A percentile compares a stretch with the other conserved stretches of the same genome.
Evolutionary conservation across 2,329 filamentous ascomycete species (phyloP).

Genomic region (Cyanodermella asteris): DNA sequence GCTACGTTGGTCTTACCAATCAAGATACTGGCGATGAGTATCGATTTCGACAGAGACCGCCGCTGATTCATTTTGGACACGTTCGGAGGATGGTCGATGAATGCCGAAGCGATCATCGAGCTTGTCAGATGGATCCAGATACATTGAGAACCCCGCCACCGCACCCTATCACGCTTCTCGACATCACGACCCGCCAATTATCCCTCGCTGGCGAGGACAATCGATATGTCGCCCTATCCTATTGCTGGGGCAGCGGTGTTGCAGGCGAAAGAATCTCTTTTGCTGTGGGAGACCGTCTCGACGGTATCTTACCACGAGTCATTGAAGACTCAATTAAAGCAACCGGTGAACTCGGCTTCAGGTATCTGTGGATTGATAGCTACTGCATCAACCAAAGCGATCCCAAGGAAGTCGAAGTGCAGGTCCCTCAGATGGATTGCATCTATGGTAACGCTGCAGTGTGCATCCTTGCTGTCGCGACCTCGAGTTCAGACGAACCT

Average conservation of each 20-base stretch:
- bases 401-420: neutral
- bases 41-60: no score
- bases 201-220: no score
- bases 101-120: no score
- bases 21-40: no score
- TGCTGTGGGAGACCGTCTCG: neutral
- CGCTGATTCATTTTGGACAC: no score
- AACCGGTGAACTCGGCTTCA: neutral
- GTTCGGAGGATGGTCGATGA: no score
- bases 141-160: neutral
- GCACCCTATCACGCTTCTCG: no score
- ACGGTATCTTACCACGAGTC: neutral
- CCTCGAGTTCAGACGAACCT: no score
- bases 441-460: slow-evolving; percentile 3
- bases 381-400: slow-evolving; percentile 3
- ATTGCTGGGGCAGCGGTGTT: slow-evolving; percentile 1
- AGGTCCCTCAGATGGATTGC: slow-evolving; percentile 2
- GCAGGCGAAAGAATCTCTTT: neutral
- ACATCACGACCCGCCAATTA: no score
- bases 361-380: slow-evolving; percentile 3
- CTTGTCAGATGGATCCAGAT: no score
- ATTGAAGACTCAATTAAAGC: slow-evolving; percentile 1
- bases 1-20: no score
- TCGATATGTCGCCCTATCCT: slow-evolving; percentile 2
- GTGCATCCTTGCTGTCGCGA: slow-evolving; percentile 1